Percentiles rank a stretch among this genome's conserved stretches.
These are phyloP conservation scores for Quercus dentata DNA, from an alignment of 306 rosid species.

Conservation along the genomic window DNA sequence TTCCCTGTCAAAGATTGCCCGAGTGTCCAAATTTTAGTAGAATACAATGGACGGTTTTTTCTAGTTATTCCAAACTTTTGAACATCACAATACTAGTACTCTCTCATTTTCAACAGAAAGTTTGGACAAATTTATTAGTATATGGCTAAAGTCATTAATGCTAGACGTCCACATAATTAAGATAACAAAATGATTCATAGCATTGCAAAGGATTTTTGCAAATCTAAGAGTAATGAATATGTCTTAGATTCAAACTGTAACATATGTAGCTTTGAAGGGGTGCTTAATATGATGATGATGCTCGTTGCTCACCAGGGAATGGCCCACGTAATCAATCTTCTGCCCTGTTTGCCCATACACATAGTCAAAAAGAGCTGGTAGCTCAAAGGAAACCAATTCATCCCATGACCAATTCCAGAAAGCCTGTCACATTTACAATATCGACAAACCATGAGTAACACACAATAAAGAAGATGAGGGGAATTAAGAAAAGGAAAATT, in stretches of 20 bases:
- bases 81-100: too few species aligned
- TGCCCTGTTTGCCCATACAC: constrained; percentile 62
- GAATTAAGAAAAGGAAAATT: background rate
- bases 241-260: background rate
- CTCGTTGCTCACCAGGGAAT: constrained; percentile 53
- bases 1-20: constrained; percentile 55
- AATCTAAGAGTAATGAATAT: background rate
- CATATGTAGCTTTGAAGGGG: background rate
- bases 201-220: background rate
- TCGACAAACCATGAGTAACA: background rate
- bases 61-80: too few species aligned
- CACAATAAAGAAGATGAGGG: too few species aligned
- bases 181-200: too few species aligned
- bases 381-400: constrained; percentile 63
- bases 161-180: too few species aligned
- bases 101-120: too few species aligned
- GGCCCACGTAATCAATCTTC: constrained; percentile 83
- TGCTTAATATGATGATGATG: background rate
- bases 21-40: background rate
- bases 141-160: too few species aligned
- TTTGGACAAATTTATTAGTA: too few species aligned
- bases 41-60: background rate
- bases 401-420: constrained; percentile 94
- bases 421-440: constrained; percentile 35
- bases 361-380: constrained; percentile 73